Conservation (phyloP, 2,329 filamentous ascomycete genomes). For the Curvularia lunata region DNA sequence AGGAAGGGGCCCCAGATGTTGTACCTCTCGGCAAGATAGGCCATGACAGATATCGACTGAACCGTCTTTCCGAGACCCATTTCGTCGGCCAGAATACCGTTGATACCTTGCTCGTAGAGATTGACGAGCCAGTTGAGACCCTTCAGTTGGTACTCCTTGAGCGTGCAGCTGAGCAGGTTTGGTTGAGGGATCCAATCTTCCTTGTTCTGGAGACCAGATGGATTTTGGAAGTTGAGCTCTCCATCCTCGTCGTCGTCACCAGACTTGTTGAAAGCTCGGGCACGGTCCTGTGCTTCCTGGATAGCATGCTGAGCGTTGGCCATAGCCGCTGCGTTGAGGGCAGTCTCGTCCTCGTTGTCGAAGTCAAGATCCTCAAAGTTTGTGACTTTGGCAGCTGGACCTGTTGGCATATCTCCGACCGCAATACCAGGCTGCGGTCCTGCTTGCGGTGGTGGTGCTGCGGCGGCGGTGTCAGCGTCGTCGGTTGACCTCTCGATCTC, state of each 20-base stretch:
- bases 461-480: slow-evolving; percentile 63
- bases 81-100: slow-evolving; percentile 96
- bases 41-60: slow-evolving; percentile 99
- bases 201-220: slow-evolving; percentile 90
- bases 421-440: slow-evolving; percentile 54
- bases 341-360: slow-evolving; percentile 89
- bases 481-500: slow-evolving; percentile 91
- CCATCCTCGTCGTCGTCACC: slow-evolving; percentile 70
- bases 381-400: slow-evolving; percentile 75
- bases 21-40: slow-evolving; percentile 94
- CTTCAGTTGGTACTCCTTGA: slow-evolving; percentile 99
- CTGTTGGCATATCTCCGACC: slow-evolving; percentile 55
- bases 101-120: slow-evolving; percentile 98
- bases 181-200: slow-evolving; percentile 82
- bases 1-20: slow-evolving; percentile 98
- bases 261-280: slow-evolving; percentile 84
- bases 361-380: slow-evolving; percentile 96
- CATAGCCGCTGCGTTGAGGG: slow-evolving; percentile 81
- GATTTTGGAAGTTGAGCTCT: slow-evolving; percentile 99
- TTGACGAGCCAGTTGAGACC: slow-evolving; percentile 99
- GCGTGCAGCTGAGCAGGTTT: slow-evolving; percentile 87
- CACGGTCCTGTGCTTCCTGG: slow-evolving; percentile 90
- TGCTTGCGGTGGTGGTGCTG: slow-evolving; percentile 48
- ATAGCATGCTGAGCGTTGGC: slow-evolving; percentile 97
- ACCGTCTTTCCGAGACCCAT: slow-evolving; percentile 99